These are phyloP conservation scores for Trypanosoma scelopori DNA, from an alignment of 208 protist species.

Conservation along the genomic window DNA sequence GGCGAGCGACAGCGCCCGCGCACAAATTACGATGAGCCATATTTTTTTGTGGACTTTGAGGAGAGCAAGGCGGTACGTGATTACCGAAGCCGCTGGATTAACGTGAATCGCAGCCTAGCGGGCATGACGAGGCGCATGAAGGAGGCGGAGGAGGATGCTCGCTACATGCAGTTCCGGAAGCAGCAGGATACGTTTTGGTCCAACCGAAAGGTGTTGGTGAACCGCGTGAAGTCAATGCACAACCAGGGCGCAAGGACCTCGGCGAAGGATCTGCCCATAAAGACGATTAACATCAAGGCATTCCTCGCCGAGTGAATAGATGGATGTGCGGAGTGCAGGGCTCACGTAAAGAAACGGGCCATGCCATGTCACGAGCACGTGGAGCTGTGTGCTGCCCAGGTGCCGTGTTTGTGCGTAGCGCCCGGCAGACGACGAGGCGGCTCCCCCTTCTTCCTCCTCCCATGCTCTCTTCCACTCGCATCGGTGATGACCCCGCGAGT, in stretches of 20 bases:
- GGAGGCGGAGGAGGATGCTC: conserved; percentile 85
- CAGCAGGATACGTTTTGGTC: conserved; percentile 91
- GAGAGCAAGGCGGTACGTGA: conserved; percentile 86
- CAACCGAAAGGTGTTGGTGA: conserved; percentile 87
- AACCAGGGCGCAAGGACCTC: conserved; percentile 77
- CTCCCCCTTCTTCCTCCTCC: too few species aligned
- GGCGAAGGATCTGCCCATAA: conserved; percentile 79
- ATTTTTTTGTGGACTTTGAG: conserved; percentile 90
- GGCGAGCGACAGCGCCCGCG: conserved; percentile 75
- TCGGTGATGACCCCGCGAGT: too few species aligned
- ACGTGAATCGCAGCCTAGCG: conserved; percentile 88
- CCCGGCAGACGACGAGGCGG: too few species aligned
- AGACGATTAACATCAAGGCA: conserved; percentile 87
- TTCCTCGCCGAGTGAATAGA: conserved; percentile 59
- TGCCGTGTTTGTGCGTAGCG: too few species aligned
- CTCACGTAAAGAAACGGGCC: too few species aligned
- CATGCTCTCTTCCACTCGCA: too few species aligned
- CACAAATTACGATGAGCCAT: conserved; percentile 90
- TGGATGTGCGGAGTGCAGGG: neutral
- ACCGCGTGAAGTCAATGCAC: conserved; percentile 90
- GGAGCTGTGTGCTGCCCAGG: too few species aligned
- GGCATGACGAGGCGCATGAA: conserved; percentile 89
- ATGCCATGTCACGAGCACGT: too few species aligned
- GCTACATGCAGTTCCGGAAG: conserved; percentile 85
- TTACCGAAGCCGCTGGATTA: conserved; percentile 91